Conservation (phyloP, 768 basidiomycete species). For the Hypholoma sublateritium region DNA sequence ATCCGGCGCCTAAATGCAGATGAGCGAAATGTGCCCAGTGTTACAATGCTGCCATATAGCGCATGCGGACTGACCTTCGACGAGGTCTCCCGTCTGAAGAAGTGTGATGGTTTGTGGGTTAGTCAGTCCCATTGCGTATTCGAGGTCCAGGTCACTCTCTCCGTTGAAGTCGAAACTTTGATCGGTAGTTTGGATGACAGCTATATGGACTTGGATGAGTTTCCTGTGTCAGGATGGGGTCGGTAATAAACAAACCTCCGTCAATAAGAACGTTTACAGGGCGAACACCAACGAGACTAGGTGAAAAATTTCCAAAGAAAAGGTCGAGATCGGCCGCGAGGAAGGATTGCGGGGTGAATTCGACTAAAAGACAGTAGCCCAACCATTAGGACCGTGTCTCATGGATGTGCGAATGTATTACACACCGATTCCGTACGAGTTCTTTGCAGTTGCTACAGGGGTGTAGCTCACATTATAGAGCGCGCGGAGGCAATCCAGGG, state of each 20-base stretch:
- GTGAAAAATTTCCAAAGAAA: slow-evolving; percentile 35
- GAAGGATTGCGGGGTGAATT: slow-evolving; percentile 28
- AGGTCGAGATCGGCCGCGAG: slow-evolving; percentile 22
- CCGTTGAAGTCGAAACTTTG: slow-evolving; percentile 48
- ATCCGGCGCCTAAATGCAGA: slow-evolving; percentile 34
- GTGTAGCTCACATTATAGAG: slow-evolving; percentile 25
- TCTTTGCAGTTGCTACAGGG: slow-evolving; percentile 25
- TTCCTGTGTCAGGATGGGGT: not conserved
- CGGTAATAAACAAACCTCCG: slow-evolving; percentile 18
- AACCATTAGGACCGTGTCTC: not conserved
- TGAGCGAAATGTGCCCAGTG: not conserved
- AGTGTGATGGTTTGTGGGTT: slow-evolving; percentile 37
- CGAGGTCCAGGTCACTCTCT: slow-evolving; percentile 57
- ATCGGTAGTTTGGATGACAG: slow-evolving; percentile 41
- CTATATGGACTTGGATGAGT: slow-evolving; percentile 21
- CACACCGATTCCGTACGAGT: slow-evolving; percentile 28
- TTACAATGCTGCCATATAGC: not conserved
- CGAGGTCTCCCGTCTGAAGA: slow-evolving; percentile 44
- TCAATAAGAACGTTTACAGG: slow-evolving; percentile 28
- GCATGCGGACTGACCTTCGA: slow-evolving; percentile 28
- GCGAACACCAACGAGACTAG: slow-evolving; percentile 31
- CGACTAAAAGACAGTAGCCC: slow-evolving; percentile 12
- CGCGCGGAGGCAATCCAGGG: slow-evolving; percentile 28
- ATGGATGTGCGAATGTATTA: not conserved
- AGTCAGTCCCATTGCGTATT: slow-evolving; percentile 53